Conservation (phyloP, 2,329 filamentous ascomycete genomes). For the Cytospora mali region DNA sequence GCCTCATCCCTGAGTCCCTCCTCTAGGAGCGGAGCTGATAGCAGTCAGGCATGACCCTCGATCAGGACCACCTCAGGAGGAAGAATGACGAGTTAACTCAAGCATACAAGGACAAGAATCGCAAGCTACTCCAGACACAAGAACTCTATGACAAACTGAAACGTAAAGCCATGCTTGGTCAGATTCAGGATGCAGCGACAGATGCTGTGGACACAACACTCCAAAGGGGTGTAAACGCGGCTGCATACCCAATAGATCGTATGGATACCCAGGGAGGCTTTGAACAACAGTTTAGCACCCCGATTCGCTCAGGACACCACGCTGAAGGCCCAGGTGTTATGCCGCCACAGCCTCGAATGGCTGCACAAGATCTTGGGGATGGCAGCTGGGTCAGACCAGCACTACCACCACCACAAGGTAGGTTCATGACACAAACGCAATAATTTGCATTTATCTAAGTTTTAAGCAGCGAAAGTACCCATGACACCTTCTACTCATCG, state of each 20-base stretch:
- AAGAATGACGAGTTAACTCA: conserved; percentile 74
- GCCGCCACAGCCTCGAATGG: conserved; percentile 9
- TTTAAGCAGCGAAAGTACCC: conserved; percentile 35
- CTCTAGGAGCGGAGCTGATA: background rate
- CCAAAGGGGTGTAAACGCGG: conserved; percentile 34
- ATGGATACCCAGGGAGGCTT: background rate
- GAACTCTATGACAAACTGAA: conserved; percentile 65
- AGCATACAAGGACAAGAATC: conserved; percentile 70
- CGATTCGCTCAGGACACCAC: conserved; percentile 8
- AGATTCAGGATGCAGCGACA: conserved; percentile 58
- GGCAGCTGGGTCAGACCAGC: conserved; percentile 22
- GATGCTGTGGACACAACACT: conserved; percentile 50
- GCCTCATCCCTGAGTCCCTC: conserved; percentile 28
- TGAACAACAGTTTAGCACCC: conserved; percentile 22
- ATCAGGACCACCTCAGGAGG: conserved; percentile 64
- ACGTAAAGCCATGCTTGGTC: conserved; percentile 54
- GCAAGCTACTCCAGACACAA: conserved; percentile 69
- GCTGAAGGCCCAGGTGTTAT: background rate
- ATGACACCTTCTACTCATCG: conserved; percentile 40
- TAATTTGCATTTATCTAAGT: background rate
- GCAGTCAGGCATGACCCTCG: conserved; percentile 55
- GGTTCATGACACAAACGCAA: background rate
- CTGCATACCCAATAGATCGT: conserved; percentile 6
- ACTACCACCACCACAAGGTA: conserved; percentile 29
- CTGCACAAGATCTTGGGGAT: conserved; percentile 4